Evolutionary conservation across 352 stramenopile genomes (phyloP).

Genomic region (Pythium scleroteichum): DNA sequence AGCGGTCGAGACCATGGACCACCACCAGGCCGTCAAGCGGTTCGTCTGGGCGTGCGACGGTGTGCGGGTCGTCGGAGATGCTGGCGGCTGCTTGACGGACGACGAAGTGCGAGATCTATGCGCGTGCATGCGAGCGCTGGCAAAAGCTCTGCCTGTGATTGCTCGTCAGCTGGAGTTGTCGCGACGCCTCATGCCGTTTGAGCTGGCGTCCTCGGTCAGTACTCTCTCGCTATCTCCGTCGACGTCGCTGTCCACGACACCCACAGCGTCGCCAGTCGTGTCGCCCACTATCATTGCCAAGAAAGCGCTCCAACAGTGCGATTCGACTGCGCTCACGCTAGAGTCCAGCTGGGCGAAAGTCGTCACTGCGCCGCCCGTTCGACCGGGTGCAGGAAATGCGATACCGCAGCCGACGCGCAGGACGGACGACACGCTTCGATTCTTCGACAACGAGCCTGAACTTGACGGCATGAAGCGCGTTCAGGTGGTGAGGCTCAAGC

Average conservation of each 20-base stretch:
- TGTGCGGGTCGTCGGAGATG: not conserved
- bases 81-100: not conserved
- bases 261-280: conserved; percentile 7
- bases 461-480: conserved; percentile 18
- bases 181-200: not conserved
- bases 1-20: not conserved
- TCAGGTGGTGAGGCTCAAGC: conserved; percentile 10
- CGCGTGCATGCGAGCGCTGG: conserved; percentile 7
- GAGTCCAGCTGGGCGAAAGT: conserved; percentile 6
- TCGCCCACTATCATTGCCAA: conserved; percentile 6
- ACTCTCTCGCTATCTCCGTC: conserved; percentile 4
- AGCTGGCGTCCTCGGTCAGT: not conserved
- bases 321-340: no score
- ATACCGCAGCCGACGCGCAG: not conserved
- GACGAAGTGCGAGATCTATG: conserved; percentile 14
- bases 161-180: conserved; percentile 5
- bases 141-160: conserved; percentile 1
- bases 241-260: conserved; percentile 10
- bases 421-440: not conserved
- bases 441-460: conserved; percentile 9
- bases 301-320: not conserved
- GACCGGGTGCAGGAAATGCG: not conserved
- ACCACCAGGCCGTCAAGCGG: conserved; percentile 7
- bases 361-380: conserved; percentile 2
- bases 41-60: conserved; percentile 16